These are phyloP conservation scores for Aspergillus clavatus DNA, from an alignment of 2,329 filamentous ascomycete genomes.

Conservation along the genomic window DNA sequence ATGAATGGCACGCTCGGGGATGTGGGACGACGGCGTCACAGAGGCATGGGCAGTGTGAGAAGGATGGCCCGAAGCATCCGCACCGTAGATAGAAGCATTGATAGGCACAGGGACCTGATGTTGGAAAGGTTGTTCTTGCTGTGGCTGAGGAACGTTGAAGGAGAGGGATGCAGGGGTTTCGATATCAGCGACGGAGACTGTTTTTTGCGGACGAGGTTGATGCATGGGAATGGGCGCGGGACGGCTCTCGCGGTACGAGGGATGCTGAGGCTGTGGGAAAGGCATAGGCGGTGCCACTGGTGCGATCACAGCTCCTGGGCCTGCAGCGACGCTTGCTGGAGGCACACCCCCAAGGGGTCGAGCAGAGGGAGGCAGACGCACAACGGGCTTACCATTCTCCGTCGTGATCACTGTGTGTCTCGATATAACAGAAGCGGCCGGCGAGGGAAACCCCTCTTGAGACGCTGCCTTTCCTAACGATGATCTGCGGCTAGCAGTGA, in stretches of 20 bases:
- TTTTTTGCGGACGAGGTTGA: constrained; percentile 90
- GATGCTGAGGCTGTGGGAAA: constrained; percentile 51
- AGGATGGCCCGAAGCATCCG: constrained; percentile 57
- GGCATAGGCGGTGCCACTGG: constrained; percentile 19
- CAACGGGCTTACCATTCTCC: constrained; percentile 66
- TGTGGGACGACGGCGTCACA: constrained; percentile 81
- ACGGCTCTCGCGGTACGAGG: constrained; percentile 56
- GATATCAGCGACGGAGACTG: constrained; percentile 87
- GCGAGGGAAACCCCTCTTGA: constrained; percentile 72
- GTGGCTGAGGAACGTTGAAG: constrained; percentile 56
- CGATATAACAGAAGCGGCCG: constrained; percentile 71
- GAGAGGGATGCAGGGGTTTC: constrained; percentile 69
- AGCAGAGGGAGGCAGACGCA: constrained; percentile 69
- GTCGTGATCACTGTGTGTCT: constrained; percentile 55
- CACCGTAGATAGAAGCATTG: constrained; percentile 52
- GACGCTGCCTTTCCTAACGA: constrained; percentile 65
- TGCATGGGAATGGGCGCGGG: constrained; percentile 70
- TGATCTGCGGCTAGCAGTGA: constrained; percentile 83
- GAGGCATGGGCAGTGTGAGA: constrained; percentile 51
- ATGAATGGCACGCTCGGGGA: constrained; percentile 87
- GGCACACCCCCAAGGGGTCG: constrained; percentile 27
- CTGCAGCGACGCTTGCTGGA: constrained; percentile 10
- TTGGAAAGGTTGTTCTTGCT: constrained; percentile 82
- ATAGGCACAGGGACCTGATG: constrained; percentile 84
- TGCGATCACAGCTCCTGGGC: constrained; percentile 11